phyloP scores from a whole-genome alignment of 257 asterid species.

The Verbascum thapsus region DNA sequence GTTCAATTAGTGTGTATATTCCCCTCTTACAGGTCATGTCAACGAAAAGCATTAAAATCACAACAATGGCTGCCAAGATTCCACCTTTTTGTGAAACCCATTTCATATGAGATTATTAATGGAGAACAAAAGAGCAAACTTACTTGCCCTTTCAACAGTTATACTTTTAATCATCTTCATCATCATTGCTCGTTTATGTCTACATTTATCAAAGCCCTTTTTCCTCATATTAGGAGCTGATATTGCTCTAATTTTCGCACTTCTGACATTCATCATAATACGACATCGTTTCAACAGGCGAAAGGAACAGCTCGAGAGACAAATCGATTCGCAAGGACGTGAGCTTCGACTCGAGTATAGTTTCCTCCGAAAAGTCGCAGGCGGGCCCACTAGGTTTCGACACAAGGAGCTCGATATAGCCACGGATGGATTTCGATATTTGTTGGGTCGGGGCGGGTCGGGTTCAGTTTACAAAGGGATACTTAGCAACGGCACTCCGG shows the following conservation, averaged over 20 bases:
- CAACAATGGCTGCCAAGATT: background rate
- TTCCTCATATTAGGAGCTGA: slow-evolving; percentile 64
- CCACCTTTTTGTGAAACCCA: background rate
- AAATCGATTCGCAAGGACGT: slow-evolving; percentile 59
- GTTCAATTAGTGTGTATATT: background rate
- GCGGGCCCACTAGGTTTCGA: slow-evolving; percentile 71
- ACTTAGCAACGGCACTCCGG: slow-evolving; percentile 58
- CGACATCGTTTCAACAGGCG: slow-evolving; percentile 46
- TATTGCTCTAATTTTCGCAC: slow-evolving; percentile 57
- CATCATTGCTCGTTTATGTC: slow-evolving; percentile 47
- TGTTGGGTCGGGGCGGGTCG: slow-evolving; percentile 67
- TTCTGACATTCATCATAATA: slow-evolving; percentile 32
- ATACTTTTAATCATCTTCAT: slow-evolving; percentile 38
- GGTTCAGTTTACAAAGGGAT: slow-evolving; percentile 70
- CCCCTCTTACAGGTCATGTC: too few relatives aligned
- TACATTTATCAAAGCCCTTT: slow-evolving; percentile 48
- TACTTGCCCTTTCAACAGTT: slow-evolving; percentile 40
- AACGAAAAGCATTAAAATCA: background rate
- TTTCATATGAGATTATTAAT: too few relatives aligned
- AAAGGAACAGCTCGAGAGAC: slow-evolving; percentile 42
- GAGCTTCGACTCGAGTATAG: slow-evolving; percentile 80
- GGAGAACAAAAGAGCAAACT: slow-evolving; percentile 61
- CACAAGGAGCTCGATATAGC: slow-evolving; percentile 71
- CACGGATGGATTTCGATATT: slow-evolving; percentile 56
- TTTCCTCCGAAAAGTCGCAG: slow-evolving; percentile 78